Evolutionary conservation across 2,329 filamentous ascomycete species (phyloP), one percentile per base, ranked within the genome.

Genomic region (Aspergillus versicolor): DNA sequence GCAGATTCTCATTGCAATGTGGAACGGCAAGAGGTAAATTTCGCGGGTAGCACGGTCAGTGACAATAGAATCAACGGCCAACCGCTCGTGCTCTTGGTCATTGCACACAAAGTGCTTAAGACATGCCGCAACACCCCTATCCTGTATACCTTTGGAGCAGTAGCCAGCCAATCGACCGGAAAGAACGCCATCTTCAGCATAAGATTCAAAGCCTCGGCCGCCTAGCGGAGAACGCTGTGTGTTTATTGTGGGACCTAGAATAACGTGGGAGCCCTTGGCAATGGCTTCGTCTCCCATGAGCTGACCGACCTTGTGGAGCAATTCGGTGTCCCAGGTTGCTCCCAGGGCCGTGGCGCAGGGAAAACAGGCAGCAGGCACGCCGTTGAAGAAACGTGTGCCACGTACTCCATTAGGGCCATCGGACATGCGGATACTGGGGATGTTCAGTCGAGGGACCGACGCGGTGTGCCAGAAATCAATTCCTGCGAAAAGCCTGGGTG

Each of bases 201-300:
- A 94, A 0, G 90, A 92, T 73, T 95, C 91, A 64, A 94, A 95
- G 62, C 92, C 92, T 58, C 91, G 83, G 17, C 91, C 91, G n/a
- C 90, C 90, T 0, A 94, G 80, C 0, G 91, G 91, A 49, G 89
- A 89, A 15, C 91, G 84, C 67, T 94, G 90, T 79, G 91, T 88
- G 75, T 90, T 92, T 34, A 92, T 86, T 1, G 90, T 92, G 2
- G 89, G 90, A 0, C 87, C 90, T 8, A 93, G 81, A 4, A 92
- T 79, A 34, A 92, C 82, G 58, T 91, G 82, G 27, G 88, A 87
- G 5, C 88, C 89, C 67, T 90, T 87, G 17, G 89, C 88, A 65
- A 86, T 88, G 22, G 82, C 81, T 73, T 94, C 90, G 12, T 86
- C 79, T 12, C 86, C 90, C 57, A 93, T 82, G 62, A 90, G 82